A percentile compares a stretch with the other conserved stretches of the same genome.
These are phyloP conservation scores for Anacardium occidentale DNA, from an alignment of 345 rosid genomes.

Conservation along the genomic window DNA sequence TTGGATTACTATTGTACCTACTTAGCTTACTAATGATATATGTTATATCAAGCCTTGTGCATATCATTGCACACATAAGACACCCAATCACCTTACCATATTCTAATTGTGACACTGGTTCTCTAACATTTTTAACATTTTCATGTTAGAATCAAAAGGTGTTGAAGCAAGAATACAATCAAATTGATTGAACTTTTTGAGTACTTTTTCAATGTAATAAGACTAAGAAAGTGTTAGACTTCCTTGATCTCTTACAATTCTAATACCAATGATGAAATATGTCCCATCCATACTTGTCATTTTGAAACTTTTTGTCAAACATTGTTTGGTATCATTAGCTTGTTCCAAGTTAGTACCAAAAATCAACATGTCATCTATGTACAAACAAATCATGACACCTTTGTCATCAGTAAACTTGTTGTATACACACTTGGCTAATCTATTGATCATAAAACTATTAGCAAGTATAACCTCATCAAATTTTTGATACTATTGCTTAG, in stretches of 20 bases:
- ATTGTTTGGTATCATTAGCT: background rate
- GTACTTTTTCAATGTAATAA: background rate
- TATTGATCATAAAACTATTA: no score
- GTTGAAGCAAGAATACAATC: background rate
- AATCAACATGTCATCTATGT: background rate
- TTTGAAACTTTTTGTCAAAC: no score
- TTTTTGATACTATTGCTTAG: no score
- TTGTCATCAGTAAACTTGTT: background rate
- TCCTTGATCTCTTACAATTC: background rate
- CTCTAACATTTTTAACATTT: no score
- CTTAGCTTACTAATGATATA: background rate
- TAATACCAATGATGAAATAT: background rate
- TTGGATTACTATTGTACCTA: background rate
- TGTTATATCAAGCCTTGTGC: no score
- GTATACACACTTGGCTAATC: no score
- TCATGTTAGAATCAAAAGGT: background rate
- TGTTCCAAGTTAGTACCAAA: background rate
- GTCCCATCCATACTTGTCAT: no score
- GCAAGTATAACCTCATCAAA: no score
- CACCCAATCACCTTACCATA: background rate
- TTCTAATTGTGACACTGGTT: no score
- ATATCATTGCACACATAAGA: background rate
- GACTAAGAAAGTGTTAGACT: background rate
- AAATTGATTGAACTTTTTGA: background rate
- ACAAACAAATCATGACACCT: slow-evolving; percentile 2